Base-by-base conservation (phyloP, 768 basidiomycete species). In the Hypholoma fasciculare region DNA sequence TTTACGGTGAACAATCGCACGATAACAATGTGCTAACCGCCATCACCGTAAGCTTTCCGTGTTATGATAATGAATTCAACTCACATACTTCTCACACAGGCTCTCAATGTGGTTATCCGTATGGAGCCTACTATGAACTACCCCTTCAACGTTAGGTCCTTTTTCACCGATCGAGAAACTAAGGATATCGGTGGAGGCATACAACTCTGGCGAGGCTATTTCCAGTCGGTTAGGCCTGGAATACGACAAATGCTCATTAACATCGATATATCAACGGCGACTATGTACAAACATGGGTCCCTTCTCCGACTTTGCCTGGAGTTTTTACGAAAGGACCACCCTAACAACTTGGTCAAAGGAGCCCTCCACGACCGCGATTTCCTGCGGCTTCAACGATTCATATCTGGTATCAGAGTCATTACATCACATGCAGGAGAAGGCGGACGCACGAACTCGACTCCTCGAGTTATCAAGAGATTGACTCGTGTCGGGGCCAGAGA, bases 221-320 rank as follows among this genome's bases (percentile, higher is more conserved):
- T 93, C 72, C 92, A 92, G 67, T 89, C 88, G 0, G 80, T 92
- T 11, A 78, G 91, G 19, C 90, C 90, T 14, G 86, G 83, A 0
- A 78, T 85, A 14, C 85, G 84, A 0, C 76, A 76, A 4, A 82
- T 94, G 73, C 72, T 92, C 34, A 78, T 93, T 61, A 94, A 94
- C 59, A 80, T 94, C 62, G 91, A 94, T 63, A 91, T 91, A 54
- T 87, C 87, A 0, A 90, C 91, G 0, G 90, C 86, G 0, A 82
- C 86, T 17, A 90, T 93, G 87, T 92, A 88, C 68, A 85, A 84
- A 66, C 69, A 79, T 0, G 91, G 91, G 0, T 67, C 77, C 0
- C 75, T 93, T 11, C 71, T 89, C 46, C 70, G 77, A 5, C 69
- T 91, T 0, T 86, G 86, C 58, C 69, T 87, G 4, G 84, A 84